A percentile compares a stretch with the other conserved stretches of the same genome.
These are phyloP conservation scores for Anethum foeniculum DNA, from an alignment of 140 eudicot species.

Conservation along the genomic window DNA sequence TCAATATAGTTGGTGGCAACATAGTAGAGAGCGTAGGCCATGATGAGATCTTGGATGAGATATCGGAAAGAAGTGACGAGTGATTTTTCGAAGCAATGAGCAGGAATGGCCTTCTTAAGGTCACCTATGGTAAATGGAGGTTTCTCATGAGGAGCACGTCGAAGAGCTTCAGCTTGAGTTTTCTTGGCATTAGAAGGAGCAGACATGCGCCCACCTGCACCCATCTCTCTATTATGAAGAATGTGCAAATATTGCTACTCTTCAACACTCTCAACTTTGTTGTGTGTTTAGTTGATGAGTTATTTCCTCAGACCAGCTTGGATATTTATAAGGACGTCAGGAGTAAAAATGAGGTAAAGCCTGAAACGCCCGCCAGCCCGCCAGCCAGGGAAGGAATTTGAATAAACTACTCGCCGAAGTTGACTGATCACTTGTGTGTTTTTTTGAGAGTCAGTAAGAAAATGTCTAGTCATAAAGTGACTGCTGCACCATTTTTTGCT, in stretches of 20 bases:
- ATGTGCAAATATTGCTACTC: background rate
- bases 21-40: background rate
- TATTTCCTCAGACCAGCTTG: background rate
- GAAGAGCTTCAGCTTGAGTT: background rate
- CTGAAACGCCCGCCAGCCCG: background rate
- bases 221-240: background rate
- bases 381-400: background rate
- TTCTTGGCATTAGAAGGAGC: background rate
- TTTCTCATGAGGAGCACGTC: slow-evolving; percentile 5
- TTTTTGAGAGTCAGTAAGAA: background rate
- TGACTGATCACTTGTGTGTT: no score
- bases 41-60: background rate
- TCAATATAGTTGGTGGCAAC: background rate
- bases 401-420: no score
- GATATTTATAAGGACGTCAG: background rate
- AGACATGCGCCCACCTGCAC: slow-evolving; percentile 2
- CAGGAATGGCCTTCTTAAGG: background rate
- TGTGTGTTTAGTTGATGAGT: background rate
- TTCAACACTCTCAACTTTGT: background rate
- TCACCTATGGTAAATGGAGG: background rate
- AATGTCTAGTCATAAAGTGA: background rate
- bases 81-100: background rate
- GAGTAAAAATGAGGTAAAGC: background rate
- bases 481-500: background rate
- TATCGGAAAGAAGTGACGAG: background rate